phyloP scores from a whole-genome alignment of 2,329 filamentous ascomycete species.

The Aureobasidium lini region DNA sequence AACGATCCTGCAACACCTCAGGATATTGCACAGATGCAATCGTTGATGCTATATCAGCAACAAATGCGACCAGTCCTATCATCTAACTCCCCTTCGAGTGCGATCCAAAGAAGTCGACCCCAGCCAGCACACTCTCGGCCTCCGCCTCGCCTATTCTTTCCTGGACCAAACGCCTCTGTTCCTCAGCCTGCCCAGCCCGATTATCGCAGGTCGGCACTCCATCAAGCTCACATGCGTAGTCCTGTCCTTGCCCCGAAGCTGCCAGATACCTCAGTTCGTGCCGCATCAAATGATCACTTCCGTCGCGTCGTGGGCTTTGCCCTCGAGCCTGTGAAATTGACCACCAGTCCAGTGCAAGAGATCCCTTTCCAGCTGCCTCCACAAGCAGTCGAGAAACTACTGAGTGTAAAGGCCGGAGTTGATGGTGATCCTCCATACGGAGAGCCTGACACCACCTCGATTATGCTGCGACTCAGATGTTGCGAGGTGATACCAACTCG shows the following conservation, averaged over 20 bases:
- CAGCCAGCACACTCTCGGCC: background rate
- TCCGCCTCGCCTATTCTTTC: background rate
- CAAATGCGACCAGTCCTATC: background rate
- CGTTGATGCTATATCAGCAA: background rate
- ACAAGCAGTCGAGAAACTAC: slow-evolving; percentile 31
- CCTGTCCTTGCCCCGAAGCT: slow-evolving; percentile 34
- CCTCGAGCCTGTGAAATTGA: background rate
- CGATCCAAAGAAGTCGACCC: background rate
- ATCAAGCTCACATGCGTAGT: slow-evolving; percentile 52
- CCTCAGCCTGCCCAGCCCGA: slow-evolving; percentile 36
- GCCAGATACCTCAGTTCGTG: background rate
- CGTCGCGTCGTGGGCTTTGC: slow-evolving; percentile 4
- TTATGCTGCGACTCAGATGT: slow-evolving; percentile 63
- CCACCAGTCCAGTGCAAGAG: slow-evolving; percentile 29
- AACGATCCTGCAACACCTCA: background rate
- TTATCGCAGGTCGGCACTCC: slow-evolving; percentile 44
- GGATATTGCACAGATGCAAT: background rate
- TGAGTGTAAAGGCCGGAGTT: slow-evolving; percentile 23
- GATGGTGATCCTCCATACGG: slow-evolving; percentile 26
- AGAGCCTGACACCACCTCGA: slow-evolving; percentile 43
- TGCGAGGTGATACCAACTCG: slow-evolving; percentile 36
- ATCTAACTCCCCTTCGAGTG: background rate
- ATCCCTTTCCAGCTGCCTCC: slow-evolving; percentile 43
- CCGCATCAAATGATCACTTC: background rate
- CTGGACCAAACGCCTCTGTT: background rate